Conservation (phyloP, 768 basidiomycete genomes). For the Lactarius akahatsu region DNA sequence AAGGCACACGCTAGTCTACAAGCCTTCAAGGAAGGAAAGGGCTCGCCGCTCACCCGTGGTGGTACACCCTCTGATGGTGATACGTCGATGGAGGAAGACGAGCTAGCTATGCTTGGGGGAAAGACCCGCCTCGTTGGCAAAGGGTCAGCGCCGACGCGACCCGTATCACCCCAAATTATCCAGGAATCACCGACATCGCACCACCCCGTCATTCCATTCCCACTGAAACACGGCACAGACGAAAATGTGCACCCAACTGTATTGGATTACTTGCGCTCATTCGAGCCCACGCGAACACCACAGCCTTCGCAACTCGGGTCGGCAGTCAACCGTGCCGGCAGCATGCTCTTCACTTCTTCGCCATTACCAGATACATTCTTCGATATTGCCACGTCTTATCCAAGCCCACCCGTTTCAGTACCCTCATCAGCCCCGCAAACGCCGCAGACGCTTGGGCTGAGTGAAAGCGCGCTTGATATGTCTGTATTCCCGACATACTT, state of each 20-base stretch:
- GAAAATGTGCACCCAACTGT: slow-evolving; percentile 60
- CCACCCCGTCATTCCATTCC: slow-evolving; percentile 72
- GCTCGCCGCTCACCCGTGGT: slow-evolving; percentile 42
- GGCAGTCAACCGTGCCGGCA: neutral
- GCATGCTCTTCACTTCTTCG: slow-evolving; percentile 8
- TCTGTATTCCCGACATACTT: slow-evolving; percentile 27
- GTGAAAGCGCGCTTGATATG: slow-evolving; percentile 19
- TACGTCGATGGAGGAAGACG: slow-evolving; percentile 55
- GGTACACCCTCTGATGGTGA: slow-evolving; percentile 41
- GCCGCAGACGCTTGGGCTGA: slow-evolving; percentile 2
- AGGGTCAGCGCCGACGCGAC: slow-evolving; percentile 47
- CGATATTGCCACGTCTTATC: slow-evolving; percentile 24
- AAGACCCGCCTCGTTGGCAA: slow-evolving; percentile 65
- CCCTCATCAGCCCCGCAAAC: slow-evolving; percentile 22
- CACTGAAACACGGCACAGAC: slow-evolving; percentile 51
- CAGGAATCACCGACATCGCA: slow-evolving; percentile 70
- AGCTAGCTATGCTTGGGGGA: slow-evolving; percentile 58
- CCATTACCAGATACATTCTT: slow-evolving; percentile 21
- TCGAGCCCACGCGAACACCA: slow-evolving; percentile 38
- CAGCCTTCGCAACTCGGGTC: slow-evolving; percentile 20
- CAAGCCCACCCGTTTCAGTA: slow-evolving; percentile 21
- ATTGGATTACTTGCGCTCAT: slow-evolving; percentile 67
- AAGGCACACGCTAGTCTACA: slow-evolving; percentile 65
- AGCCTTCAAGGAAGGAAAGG: slow-evolving; percentile 60
- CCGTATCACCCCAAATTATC: slow-evolving; percentile 34